Conservation (phyloP, 805 yeast genomes). For the Wickerhamiella nectarea region DNA sequence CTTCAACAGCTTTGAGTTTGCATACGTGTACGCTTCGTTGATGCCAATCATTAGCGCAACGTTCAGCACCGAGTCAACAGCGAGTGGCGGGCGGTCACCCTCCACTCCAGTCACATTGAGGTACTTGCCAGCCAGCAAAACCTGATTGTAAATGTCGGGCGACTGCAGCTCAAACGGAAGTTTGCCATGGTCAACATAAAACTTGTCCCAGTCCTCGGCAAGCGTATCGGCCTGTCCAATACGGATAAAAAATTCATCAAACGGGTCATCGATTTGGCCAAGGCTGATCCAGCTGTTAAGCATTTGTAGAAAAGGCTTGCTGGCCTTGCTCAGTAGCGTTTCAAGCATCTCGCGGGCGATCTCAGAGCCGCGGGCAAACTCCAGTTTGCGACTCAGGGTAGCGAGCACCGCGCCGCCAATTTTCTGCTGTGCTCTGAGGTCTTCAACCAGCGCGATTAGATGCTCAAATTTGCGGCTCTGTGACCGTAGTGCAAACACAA, state of each 20-base stretch:
- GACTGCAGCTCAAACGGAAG: slow-evolving; percentile 49
- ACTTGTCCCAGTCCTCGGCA: slow-evolving; percentile 22
- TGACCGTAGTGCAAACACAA: slow-evolving; percentile 39
- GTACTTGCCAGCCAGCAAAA: slow-evolving; percentile 73
- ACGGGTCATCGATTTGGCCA: slow-evolving; percentile 67
- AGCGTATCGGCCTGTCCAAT: slow-evolving; percentile 21
- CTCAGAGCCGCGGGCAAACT: slow-evolving; percentile 51
- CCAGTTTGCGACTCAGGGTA: slow-evolving; percentile 45
- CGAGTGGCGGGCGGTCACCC: neutral
- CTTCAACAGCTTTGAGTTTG: slow-evolving; percentile 47
- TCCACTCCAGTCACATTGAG: slow-evolving; percentile 48
- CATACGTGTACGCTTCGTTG: slow-evolving; percentile 46
- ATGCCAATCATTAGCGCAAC: slow-evolving; percentile 42
- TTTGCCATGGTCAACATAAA: slow-evolving; percentile 53
- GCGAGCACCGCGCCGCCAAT: slow-evolving; percentile 69
- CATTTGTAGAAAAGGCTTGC: slow-evolving; percentile 50
- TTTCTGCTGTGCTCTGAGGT: slow-evolving; percentile 26
- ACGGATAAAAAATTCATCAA: slow-evolving; percentile 68
- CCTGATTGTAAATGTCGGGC: slow-evolving; percentile 42
- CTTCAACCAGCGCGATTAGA: slow-evolving; percentile 42
- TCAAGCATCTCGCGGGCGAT: slow-evolving; percentile 39
- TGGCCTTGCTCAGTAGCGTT: slow-evolving; percentile 41
- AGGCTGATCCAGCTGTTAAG: slow-evolving; percentile 64
- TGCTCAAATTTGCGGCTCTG: slow-evolving; percentile 35
- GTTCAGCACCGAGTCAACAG: slow-evolving; percentile 15